phyloP scores from a whole-genome alignment of 768 basidiomycete species.

The Boletus barrowsii region DNA sequence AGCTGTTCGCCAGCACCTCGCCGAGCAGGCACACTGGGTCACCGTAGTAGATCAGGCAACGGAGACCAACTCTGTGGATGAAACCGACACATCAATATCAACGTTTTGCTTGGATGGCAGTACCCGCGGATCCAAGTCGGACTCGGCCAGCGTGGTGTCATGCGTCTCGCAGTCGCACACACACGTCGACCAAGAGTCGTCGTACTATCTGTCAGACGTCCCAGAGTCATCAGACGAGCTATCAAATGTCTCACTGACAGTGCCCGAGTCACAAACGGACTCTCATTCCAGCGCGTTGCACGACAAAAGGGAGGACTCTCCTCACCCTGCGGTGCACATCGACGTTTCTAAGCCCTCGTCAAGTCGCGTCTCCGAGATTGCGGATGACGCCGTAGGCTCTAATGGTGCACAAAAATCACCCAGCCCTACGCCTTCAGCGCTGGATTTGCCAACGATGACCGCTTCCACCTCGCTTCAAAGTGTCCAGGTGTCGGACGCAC shows the following conservation, averaged over 20 bases:
- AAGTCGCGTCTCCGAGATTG: conserved; percentile 26
- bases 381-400: not conserved
- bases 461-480: conserved; percentile 31
- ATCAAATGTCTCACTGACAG: conserved; percentile 26
- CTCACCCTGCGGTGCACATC: conserved; percentile 44
- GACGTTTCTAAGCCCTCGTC: conserved; percentile 38
- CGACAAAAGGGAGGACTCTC: conserved; percentile 3
- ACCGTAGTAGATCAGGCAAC: conserved; percentile 23
- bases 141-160: conserved; percentile 14
- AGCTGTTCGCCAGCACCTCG: conserved; percentile 60
- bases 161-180: conserved; percentile 24
- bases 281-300: not conserved
- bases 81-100: conserved; percentile 49
- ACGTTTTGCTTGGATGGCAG: conserved; percentile 53
- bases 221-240: conserved; percentile 13
- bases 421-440: conserved; percentile 6
- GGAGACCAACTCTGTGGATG: conserved; percentile 34
- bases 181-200: conserved; percentile 12
- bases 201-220: conserved; percentile 5
- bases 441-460: conserved; percentile 26
- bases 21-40: conserved; percentile 42
- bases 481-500: conserved; percentile 15
- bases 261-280: not conserved
- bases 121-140: conserved; percentile 14
- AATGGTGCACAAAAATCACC: not conserved